Base-by-base conservation (phyloP, 768 basidiomycete genomes). In the Lactarius quietus region DNA sequence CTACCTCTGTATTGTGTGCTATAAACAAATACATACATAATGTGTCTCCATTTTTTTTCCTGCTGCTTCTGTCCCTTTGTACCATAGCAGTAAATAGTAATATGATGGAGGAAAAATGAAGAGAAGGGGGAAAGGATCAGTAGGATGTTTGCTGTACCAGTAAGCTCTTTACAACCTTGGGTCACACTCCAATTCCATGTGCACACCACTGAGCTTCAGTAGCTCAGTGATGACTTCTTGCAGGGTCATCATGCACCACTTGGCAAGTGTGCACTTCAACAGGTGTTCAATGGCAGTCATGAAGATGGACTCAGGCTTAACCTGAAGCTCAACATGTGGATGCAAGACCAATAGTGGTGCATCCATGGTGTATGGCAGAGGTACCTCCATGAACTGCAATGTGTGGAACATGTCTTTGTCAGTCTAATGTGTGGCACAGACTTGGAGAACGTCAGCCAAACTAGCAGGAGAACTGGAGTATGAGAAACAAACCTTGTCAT, bases 401-500 rank as follows among this genome's bases (percentile, higher is more conserved):
- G 93, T 83, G 69, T 94, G 89, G 90, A 98, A 98, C 96, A 99
- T 99, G 80, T 99, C 96, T 79, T 99, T 95, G 80, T 98, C 94
- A 55, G 95, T 95, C 92, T 90, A 70, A 36, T 51, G 57, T 20
- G 33, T n/a, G 17, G 23, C 12, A 58, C n/a, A 38, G 43, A n/a
- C n/a, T n/a, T n/a, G n/a, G n/a, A 57, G 51, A 18, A 31, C 6
- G n/a, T 35, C 31, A 29, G 36, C 23, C n/a, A 18, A 36, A 29
- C 3, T 36, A 17, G 15, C 1, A 7, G 18, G 41, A 31, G 14
- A 33, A n/a, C 17, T 29, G 17, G 15, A 5, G 7, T 18, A 38
- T 1, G 36, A 38, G 26, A 56, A 29, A 55, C 57, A 43, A 64
- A 90, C 91, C 86, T 98, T 99, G 80, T 99, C 96, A 72, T 99